phyloP scores from a whole-genome alignment of 2,329 filamentous ascomycete genomes.

The Aureobasidium sp. region DNA sequence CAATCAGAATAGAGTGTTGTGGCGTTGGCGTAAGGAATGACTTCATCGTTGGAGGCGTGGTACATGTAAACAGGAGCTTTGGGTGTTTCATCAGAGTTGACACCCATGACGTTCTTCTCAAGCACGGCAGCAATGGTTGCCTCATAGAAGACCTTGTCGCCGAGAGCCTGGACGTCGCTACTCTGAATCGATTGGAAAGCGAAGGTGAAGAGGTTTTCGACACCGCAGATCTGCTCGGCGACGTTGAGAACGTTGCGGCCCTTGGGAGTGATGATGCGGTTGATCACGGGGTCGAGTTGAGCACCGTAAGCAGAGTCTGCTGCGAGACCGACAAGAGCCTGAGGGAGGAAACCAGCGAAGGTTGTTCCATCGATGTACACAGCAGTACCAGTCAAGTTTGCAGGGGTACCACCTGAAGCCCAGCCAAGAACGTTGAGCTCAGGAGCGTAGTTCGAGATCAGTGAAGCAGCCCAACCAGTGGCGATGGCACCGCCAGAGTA shows the following conservation, averaged over 20 bases:
- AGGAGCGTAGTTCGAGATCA: conserved; percentile 24
- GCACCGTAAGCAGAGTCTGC: conserved; percentile 23
- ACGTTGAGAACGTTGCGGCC: conserved; percentile 19
- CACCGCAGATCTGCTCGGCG: conserved; percentile 21
- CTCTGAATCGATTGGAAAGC: conserved; percentile 18
- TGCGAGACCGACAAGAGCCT: conserved; percentile 21
- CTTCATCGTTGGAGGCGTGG: conserved; percentile 25
- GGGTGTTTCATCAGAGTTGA: conserved; percentile 21
- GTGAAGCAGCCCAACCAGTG: conserved; percentile 24
- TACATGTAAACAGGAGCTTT: conserved; percentile 25
- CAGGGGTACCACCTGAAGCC: conserved; percentile 32
- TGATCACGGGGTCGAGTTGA: conserved; percentile 19
- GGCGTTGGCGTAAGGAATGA: conserved; percentile 27
- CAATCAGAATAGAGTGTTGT: conserved; percentile 22
- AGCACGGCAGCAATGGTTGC: conserved; percentile 20
- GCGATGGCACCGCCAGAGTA: conserved; percentile 25
- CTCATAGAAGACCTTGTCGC: conserved; percentile 22
- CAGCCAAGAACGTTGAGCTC: conserved; percentile 26
- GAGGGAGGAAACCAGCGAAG: conserved; percentile 25
- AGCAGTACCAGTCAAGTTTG: conserved; percentile 31
- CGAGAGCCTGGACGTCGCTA: conserved; percentile 21
- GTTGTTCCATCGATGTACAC: conserved; percentile 23
- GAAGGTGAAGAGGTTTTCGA: conserved; percentile 22
- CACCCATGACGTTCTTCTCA: conserved; percentile 22
- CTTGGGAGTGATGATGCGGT: conserved; percentile 20